These are phyloP conservation scores for Pulveroboletus sp. DNA, from an alignment of 768 basidiomycete species.

Conservation along the genomic window DNA sequence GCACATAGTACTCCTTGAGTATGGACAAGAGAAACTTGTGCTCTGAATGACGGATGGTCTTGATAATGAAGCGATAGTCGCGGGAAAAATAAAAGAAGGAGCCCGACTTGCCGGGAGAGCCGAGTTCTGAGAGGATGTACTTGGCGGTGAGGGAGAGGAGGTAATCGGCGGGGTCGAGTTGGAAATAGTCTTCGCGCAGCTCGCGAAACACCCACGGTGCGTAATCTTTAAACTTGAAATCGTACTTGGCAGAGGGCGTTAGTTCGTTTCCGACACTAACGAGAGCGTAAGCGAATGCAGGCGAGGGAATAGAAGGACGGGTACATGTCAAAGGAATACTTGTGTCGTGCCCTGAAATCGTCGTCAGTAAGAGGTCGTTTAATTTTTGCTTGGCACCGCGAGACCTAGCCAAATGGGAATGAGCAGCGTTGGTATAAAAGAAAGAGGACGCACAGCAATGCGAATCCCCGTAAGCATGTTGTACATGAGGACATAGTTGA, in stretches of 20 bases:
- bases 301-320: slow-evolving; percentile 24
- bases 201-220: slow-evolving; percentile 98
- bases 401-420: slow-evolving; percentile 57
- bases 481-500: slow-evolving; percentile 99
- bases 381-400: slow-evolving; percentile 94
- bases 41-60: slow-evolving; percentile 93
- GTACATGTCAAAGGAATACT: slow-evolving; percentile 96
- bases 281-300: slow-evolving; percentile 4
- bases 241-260: slow-evolving; percentile 96
- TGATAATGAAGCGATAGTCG: slow-evolving; percentile 99
- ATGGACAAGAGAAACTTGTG: slow-evolving; percentile 90
- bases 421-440: background rate
- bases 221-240: slow-evolving; percentile 99
- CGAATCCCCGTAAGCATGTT: slow-evolving; percentile 99
- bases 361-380: slow-evolving; percentile 79
- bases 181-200: slow-evolving; percentile 90
- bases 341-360: slow-evolving; percentile 87
- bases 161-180: slow-evolving; percentile 96
- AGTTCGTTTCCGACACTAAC: slow-evolving; percentile 92
- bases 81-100: slow-evolving; percentile 99
- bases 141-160: slow-evolving; percentile 94
- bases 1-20: slow-evolving; percentile 78
- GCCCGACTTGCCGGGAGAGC: slow-evolving; percentile 97
- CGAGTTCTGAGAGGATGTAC: slow-evolving; percentile 97
- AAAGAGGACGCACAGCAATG: slow-evolving; percentile 65